Evolutionary conservation across 2,329 filamentous ascomycete genomes (phyloP), one percentile per base, ranked within the genome.

Genomic region (Nakataea oryzae): DNA sequence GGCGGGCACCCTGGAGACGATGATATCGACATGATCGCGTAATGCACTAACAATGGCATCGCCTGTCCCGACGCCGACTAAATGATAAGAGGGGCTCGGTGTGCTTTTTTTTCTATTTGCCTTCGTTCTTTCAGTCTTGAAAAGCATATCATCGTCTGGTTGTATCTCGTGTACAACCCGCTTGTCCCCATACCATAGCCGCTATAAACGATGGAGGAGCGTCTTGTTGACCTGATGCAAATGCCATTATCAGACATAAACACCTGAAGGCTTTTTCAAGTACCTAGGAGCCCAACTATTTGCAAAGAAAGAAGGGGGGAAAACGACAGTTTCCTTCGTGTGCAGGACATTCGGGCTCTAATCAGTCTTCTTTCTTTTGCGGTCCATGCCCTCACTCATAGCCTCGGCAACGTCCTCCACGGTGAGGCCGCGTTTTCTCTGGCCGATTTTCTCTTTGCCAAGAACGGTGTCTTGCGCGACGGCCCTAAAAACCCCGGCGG

Each of bases 391-490:
- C 56, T 69, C 65, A n/a, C 64, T 63, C 63, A 69, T 63, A 34
- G 66, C 66, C 21, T 58, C 61, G 17, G 66, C 65, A 28, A 66
- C 66, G 54, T 68, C 67, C 63, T 86, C 79, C 4, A 81, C 73
- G 1, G 79, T 85, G 27, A 74, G 79, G 0, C 85, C 85, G 64
- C 82, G 78, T 69, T 77, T 78, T 62, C 85, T 76, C 66, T 79
- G 76, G 54, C 81, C 83, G 7, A 81, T 77, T 70, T 80, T 83
- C 72, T 88, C 85, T 62, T 76, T 70, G 0, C 85, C 85, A 2
- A 89, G 74, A 21, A 84, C 80, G 0, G 81, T 82, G 27, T 87
- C 82, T 58, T 86, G 78, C 0, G 86, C 84, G 11, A 90, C 82
- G 9, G 76, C 73, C 60, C 78, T 77, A 69, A 87, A 91, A 8